Evolutionary conservation across 129 eudicot species (phyloP).

Genomic region (Tagetes patula): DNA sequence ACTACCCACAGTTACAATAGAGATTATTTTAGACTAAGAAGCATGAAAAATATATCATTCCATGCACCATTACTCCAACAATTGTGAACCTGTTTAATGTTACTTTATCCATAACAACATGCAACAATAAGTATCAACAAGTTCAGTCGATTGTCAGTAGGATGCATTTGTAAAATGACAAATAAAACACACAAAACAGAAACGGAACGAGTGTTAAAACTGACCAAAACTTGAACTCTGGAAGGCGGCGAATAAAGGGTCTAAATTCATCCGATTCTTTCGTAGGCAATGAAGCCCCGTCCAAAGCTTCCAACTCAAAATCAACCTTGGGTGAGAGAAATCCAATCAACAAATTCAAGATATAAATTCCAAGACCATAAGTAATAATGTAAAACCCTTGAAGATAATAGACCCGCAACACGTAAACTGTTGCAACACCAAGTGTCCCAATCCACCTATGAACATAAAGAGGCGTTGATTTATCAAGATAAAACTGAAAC

Average conservation of each 20-base stretch:
- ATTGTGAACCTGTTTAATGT: background rate
- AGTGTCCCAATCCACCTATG: slow-evolving; percentile 74
- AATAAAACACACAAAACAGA: background rate
- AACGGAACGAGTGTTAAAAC: slow-evolving; percentile 7
- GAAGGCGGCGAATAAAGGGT: slow-evolving; percentile 67
- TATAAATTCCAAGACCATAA: slow-evolving; percentile 60
- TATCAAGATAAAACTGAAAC: slow-evolving; percentile 58
- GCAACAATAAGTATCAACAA: background rate
- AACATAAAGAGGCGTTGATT: slow-evolving; percentile 50
- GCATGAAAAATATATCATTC: background rate
- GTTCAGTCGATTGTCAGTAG: background rate
- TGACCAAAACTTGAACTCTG: slow-evolving; percentile 70
- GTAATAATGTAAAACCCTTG: slow-evolving; percentile 64
- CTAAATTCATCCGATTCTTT: slow-evolving; percentile 59
- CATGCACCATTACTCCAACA: background rate
- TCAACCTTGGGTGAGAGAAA: slow-evolving; percentile 68
- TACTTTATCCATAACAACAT: background rate
- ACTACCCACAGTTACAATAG: background rate
- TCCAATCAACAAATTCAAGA: slow-evolving; percentile 60
- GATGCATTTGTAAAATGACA: background rate
- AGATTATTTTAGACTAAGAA: slow-evolving; percentile 7
- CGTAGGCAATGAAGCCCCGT: slow-evolving; percentile 55
- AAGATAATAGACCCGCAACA: slow-evolving; percentile 50
- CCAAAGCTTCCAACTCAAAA: slow-evolving; percentile 61
- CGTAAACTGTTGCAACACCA: slow-evolving; percentile 41